phyloP scores from a whole-genome alignment of 441 rosid species.

The Populus hybrid region DNA sequence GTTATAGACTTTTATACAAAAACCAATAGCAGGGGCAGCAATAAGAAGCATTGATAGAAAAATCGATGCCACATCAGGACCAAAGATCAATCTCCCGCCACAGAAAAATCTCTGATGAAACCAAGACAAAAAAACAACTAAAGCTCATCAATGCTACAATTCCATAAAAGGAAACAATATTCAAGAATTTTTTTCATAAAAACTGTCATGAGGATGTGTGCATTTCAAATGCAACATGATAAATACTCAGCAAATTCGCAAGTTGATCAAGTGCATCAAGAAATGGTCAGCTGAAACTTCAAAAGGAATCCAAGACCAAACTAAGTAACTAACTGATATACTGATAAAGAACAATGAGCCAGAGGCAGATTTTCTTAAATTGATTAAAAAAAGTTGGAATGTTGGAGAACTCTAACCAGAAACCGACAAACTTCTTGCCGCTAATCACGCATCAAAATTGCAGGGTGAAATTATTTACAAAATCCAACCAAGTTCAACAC shows the following conservation, averaged over 20 bases:
- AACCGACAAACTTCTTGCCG: background rate
- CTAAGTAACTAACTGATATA: background rate
- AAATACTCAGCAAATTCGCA: background rate
- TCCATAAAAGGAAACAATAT: background rate
- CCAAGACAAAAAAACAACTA: background rate
- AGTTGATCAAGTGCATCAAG: background rate
- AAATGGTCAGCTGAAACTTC: background rate
- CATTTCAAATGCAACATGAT: background rate
- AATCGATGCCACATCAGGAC: conserved; percentile 82
- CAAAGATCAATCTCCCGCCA: conserved; percentile 85
- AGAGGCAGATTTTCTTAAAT: background rate
- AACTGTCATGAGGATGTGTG: background rate
- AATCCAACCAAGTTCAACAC: background rate
- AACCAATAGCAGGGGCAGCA: conserved; percentile 62
- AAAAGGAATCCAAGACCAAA: background rate
- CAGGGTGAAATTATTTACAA: background rate
- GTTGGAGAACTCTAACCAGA: background rate
- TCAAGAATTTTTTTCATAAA: background rate
- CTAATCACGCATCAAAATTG: background rate
- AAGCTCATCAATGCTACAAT: conserved; percentile 10
- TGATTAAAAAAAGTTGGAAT: background rate
- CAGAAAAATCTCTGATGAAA: conserved; percentile 72
- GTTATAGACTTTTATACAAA: conserved; percentile 53
- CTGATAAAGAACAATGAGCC: background rate
- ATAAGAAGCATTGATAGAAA: conserved; percentile 58